Base-by-base conservation (phyloP, 352 stramenopile genomes). In the Phytopythium vexans region DNA sequence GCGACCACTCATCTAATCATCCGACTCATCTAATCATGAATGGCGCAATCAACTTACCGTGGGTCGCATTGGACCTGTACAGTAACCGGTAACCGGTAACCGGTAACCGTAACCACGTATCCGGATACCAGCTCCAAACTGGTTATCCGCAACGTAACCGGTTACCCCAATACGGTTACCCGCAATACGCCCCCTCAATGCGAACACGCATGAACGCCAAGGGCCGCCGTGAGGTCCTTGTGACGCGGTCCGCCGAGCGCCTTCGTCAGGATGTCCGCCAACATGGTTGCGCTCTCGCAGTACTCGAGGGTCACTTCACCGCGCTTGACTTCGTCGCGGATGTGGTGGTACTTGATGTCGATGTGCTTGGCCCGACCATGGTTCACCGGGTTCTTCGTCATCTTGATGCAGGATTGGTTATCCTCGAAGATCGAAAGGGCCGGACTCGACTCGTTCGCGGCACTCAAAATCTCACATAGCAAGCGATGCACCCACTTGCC, bases 261-360 rank as follows among this genome's bases (percentile, higher is more conserved):
- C 47, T 66, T 66, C 11, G 58, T 61, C 40, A 62, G 31, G 46
- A 56, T 58, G 47, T 62, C 59, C 6, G 59, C 52, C 10, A 52
- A 41, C 54, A 60, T 58, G 15, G 33, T 37, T 8, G 33, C 35
- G 14, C 53, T 62, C 35, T 52, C 46, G 8, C 49, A 57, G 40
- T 64, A 68, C 48, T 68, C 27, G 41, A 56, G 9, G 12, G 54
- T 50, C 12, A 54, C 45, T 10, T 11, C 1, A 16, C 50, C 39
- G 10, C 10, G 1, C 39, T 64, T 44, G 10, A 64, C 35, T 44
- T 50, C 39, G 1, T 60, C 57, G 21, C 50, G 35, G 6, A 64
- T 36, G 21, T 33, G 43, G 36, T 60, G 57, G 34, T 60, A 59
- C 9, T 37, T 27, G 7, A 52, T 42, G 33, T 56, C 56, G 48